A percentile compares a stretch with the other conserved stretches of the same genome.
These are phyloP conservation scores for Scutellaria minor DNA, from an alignment of 257 asterid genomes.

Conservation along the genomic window DNA sequence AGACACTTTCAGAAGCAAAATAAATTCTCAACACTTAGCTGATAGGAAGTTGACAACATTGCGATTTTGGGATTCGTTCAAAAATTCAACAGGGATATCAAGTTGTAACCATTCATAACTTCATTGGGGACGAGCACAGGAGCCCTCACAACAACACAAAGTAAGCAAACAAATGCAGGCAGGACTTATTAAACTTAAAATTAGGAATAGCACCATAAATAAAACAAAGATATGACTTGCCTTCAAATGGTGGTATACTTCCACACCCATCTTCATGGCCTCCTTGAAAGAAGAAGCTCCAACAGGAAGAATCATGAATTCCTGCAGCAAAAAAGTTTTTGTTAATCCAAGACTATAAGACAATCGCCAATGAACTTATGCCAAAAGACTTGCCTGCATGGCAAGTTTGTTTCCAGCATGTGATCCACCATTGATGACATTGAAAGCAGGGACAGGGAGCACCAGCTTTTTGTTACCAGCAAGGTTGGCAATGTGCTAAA, in stretches of 20 bases:
- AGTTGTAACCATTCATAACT: neutral
- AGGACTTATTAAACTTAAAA: neutral
- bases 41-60: neutral
- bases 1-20: conserved; percentile 13
- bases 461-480: conserved; percentile 95
- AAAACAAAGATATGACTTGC: conserved; percentile 39
- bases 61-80: neutral
- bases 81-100: neutral
- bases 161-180: neutral
- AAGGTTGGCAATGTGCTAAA: conserved; percentile 95
- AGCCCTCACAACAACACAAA: neutral
- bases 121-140: neutral
- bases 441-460: conserved; percentile 98
- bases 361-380: neutral
- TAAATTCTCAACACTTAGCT: neutral
- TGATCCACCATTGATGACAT: conserved; percentile 98
- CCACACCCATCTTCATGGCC: conserved; percentile 99
- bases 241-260: conserved; percentile 95
- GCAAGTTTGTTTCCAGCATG: conserved; percentile 99
- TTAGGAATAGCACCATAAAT: conserved; percentile 2
- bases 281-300: conserved; percentile 96
- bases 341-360: conserved; percentile 7
- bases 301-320: conserved; percentile 95
- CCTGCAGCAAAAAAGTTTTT: conserved; percentile 49
- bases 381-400: conserved; percentile 72